Conservation (phyloP, 257 asterid genomes). For the Capsicum rhomboideum region DNA sequence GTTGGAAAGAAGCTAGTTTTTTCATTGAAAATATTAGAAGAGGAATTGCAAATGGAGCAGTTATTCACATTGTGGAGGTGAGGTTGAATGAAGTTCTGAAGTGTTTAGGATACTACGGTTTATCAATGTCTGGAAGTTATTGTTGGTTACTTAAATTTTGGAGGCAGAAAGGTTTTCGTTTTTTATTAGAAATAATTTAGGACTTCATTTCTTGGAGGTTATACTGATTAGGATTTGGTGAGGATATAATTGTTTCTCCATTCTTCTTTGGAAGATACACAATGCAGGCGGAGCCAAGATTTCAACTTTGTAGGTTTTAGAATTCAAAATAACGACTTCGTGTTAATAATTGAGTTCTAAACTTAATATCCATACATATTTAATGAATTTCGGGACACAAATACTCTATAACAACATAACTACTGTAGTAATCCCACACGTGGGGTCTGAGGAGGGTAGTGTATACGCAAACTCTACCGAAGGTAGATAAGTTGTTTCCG, state of each 20-base stretch:
- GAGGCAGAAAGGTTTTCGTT: neutral
- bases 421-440: too few relatives aligned
- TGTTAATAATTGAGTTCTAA: neutral
- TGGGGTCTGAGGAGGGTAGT: too few relatives aligned
- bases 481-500: too few relatives aligned
- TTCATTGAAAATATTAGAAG: neutral
- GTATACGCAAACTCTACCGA: too few relatives aligned
- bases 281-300: neutral
- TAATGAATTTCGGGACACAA: neutral
- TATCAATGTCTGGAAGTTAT: neutral
- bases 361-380: neutral
- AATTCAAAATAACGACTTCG: neutral
- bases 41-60: neutral
- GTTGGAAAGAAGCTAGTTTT: neutral
- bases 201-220: neutral
- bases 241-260: neutral
- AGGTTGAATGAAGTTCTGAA: neutral
- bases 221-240: neutral
- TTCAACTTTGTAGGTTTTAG: neutral
- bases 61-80: neutral
- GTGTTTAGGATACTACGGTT: neutral
- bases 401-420: too few relatives aligned
- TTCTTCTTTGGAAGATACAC: neutral
- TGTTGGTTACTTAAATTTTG: neutral
- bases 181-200: neutral